phyloP scores from a whole-genome alignment of 768 basidiomycete genomes.

The Tremella yokohamensis region DNA sequence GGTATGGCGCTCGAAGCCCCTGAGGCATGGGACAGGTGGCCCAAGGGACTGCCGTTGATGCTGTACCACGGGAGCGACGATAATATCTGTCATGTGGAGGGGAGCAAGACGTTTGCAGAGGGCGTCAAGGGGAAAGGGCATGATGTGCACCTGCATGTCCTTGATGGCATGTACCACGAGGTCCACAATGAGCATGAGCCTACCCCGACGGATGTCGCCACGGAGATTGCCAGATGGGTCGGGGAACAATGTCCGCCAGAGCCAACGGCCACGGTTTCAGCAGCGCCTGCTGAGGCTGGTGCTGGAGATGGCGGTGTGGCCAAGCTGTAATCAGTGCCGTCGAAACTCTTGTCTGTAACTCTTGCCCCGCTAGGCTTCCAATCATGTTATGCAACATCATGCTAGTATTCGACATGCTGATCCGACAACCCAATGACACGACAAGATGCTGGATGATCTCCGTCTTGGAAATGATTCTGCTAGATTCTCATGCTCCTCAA shows the following conservation, averaged over 20 bases:
- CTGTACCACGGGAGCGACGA: constrained; percentile 43
- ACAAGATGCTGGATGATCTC: too few species aligned
- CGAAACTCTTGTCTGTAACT: too few species aligned
- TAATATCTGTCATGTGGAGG: constrained; percentile 30
- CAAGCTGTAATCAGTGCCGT: too few species aligned
- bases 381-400: too few species aligned
- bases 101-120: constrained; percentile 30
- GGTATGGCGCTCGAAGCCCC: constrained; percentile 26
- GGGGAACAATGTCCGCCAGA: not conserved
- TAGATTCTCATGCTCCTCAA: too few species aligned
- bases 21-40: constrained; percentile 27
- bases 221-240: constrained; percentile 34
- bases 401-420: too few species aligned
- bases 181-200: constrained; percentile 43
- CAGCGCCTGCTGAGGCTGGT: too few species aligned
- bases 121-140: constrained; percentile 9
- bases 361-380: too few species aligned
- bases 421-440: too few species aligned
- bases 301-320: too few species aligned
- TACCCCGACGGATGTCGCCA: constrained; percentile 28
- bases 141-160: constrained; percentile 8
- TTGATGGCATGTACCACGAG: constrained; percentile 42
- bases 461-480: too few species aligned
- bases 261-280: too few species aligned
- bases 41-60: constrained; percentile 32